These are phyloP conservation scores for Nematocida ironsii DNA, from an alignment of 371 early-diverging fungal species.

Conservation along the genomic window DNA sequence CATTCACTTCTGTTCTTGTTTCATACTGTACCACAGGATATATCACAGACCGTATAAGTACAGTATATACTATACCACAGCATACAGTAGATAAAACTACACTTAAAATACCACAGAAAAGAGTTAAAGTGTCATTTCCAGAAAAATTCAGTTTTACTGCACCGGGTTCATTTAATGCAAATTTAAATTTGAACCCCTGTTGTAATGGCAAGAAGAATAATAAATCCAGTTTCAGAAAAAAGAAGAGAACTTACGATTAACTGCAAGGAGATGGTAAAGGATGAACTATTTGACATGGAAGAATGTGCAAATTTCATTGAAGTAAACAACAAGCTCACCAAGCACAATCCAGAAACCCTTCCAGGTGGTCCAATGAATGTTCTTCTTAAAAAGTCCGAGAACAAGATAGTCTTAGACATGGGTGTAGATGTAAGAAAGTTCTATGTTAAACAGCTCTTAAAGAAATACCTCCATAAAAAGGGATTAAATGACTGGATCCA, in stretches of 20 bases:
- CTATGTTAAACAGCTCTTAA: slow-evolving; percentile 57
- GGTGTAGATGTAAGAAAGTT: slow-evolving; percentile 39
- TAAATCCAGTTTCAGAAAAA: slow-evolving; percentile 53
- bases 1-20: slow-evolving; percentile 2
- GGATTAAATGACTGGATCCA: slow-evolving; percentile 59
- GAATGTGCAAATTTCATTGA: slow-evolving; percentile 58
- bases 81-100: too few relatives aligned
- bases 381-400: slow-evolving; percentile 8
- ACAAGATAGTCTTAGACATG: slow-evolving; percentile 37
- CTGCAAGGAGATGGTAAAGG: slow-evolving; percentile 57
- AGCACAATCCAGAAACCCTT: slow-evolving; percentile 41
- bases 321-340: slow-evolving; percentile 57
- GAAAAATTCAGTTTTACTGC: slow-evolving; percentile 26
- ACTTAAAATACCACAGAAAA: not conserved
- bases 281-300: slow-evolving; percentile 58
- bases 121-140: slow-evolving; percentile 8
- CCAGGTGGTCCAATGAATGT: slow-evolving; percentile 47
- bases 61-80: too few relatives aligned
- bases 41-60: too few relatives aligned
- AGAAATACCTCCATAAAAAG: slow-evolving; percentile 56
- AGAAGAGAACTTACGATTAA: slow-evolving; percentile 38
- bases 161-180: slow-evolving; percentile 44
- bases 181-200: slow-evolving; percentile 56
- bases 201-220: slow-evolving; percentile 49
- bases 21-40: too few relatives aligned